These are phyloP conservation scores for Ogataea nakhonphanomensis DNA, from an alignment of 805 yeast genomes.

Conservation along the genomic window DNA sequence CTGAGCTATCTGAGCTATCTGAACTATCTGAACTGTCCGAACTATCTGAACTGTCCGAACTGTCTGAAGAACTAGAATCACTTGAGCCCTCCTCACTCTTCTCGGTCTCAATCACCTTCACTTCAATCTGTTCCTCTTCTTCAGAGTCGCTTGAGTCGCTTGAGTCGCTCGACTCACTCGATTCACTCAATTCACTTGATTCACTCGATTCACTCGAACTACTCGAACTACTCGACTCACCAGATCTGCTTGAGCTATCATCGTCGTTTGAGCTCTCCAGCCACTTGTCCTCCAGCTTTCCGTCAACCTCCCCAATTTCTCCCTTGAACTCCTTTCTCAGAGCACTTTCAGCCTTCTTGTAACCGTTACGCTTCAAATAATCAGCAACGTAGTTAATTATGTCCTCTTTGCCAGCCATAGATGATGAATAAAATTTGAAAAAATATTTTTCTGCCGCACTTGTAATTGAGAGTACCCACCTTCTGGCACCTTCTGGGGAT, in stretches of 20 bases:
- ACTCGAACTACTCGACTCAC: slow-evolving; percentile 16
- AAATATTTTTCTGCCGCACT: background rate
- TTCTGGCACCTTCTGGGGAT: no score
- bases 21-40: slow-evolving; percentile 7
- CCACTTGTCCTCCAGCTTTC: slow-evolving; percentile 14
- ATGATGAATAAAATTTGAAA: slow-evolving; percentile 3
- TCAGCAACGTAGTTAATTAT: slow-evolving; percentile 22
- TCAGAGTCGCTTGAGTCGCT: no score
- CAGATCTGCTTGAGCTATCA: slow-evolving; percentile 7
- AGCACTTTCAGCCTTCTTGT: slow-evolving; percentile 20
- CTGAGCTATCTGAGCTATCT: slow-evolving; percentile 11
- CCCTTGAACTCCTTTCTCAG: slow-evolving; percentile 19
- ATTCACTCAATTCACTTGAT: no score
- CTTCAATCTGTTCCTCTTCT: background rate
- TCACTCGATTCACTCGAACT: no score
- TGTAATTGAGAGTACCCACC: no score
- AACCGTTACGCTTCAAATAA: slow-evolving; percentile 26
- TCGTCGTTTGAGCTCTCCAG: slow-evolving; percentile 5
- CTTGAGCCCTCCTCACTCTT: background rate
- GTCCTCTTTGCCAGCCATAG: slow-evolving; percentile 20
- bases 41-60: slow-evolving; percentile 10
- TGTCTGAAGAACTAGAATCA: slow-evolving; percentile 4
- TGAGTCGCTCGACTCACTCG: no score
- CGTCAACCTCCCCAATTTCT: slow-evolving; percentile 10
- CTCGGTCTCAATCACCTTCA: background rate